Conservation (phyloP, 345 rosid genomes). For the Eucalyptus melliodora region DNA sequence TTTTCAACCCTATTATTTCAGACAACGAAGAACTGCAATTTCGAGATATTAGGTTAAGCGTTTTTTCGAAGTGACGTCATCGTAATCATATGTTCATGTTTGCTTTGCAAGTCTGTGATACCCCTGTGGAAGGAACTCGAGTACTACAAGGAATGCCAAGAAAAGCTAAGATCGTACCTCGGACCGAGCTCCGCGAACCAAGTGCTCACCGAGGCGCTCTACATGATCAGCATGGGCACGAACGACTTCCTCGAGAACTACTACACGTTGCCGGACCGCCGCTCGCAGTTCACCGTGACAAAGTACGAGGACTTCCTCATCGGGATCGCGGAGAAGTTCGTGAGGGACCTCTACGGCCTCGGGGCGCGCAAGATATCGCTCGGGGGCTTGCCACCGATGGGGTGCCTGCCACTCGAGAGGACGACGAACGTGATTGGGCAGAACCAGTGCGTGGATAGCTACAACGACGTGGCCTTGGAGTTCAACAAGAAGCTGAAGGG, state of each 20-base stretch:
- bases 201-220: constrained; percentile 21
- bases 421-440: constrained; percentile 18
- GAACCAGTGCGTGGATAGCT: constrained; percentile 10
- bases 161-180: constrained; percentile 17
- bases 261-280: constrained; percentile 22
- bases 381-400: constrained; percentile 59
- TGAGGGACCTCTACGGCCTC: constrained; percentile 28
- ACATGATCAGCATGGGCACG: constrained; percentile 48
- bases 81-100: neutral
- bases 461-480: constrained; percentile 30
- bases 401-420: constrained; percentile 53
- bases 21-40: neutral
- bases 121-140: constrained; percentile 48
- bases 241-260: constrained; percentile 62
- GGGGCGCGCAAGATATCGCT: constrained; percentile 49
- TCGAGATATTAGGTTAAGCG: neutral
- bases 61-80: neutral
- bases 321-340: constrained; percentile 19
- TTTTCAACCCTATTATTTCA: neutral
- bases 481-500: constrained; percentile 34
- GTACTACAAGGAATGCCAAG: constrained; percentile 41
- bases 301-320: constrained; percentile 40
- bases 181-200: constrained; percentile 20
- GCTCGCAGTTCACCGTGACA: constrained; percentile 25
- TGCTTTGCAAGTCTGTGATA: constrained; percentile 34